Evolutionary conservation across 2,329 filamentous ascomycete species (phyloP).

Genomic region (Colletotrichum truncatum): DNA sequence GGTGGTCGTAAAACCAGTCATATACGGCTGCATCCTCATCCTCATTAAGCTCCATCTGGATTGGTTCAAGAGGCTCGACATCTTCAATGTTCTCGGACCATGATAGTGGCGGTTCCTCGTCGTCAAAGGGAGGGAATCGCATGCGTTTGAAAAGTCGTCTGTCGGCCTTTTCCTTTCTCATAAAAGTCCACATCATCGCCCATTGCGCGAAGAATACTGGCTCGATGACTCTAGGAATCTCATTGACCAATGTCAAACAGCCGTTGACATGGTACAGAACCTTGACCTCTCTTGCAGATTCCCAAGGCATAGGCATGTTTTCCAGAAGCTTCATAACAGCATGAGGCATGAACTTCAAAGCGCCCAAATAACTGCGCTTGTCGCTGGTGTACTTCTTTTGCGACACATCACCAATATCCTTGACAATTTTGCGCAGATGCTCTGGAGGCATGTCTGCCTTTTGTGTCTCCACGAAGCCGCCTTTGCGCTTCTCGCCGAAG

Average conservation of each 20-base stretch:
- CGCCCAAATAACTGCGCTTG: slow-evolving; percentile 96
- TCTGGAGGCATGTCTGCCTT: slow-evolving; percentile 99
- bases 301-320: slow-evolving; percentile 99
- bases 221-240: slow-evolving; percentile 95
- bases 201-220: slow-evolving; percentile 98
- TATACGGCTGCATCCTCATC: slow-evolving; percentile 89
- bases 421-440: slow-evolving; percentile 97
- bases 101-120: slow-evolving; percentile 95
- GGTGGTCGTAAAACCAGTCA: slow-evolving; percentile 98
- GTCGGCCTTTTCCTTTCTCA: slow-evolving; percentile 98
- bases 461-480: slow-evolving; percentile 95
- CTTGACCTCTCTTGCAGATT: slow-evolving; percentile 94
- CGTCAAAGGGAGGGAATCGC: slow-evolving; percentile 98
- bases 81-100: slow-evolving; percentile 99
- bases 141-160: slow-evolving; percentile 97
- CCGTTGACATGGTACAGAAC: slow-evolving; percentile 98
- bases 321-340: slow-evolving; percentile 96
- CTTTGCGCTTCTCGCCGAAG: slow-evolving; percentile 96
- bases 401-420: slow-evolving; percentile 98
- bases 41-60: slow-evolving; percentile 98
- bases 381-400: slow-evolving; percentile 99
- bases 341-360: slow-evolving; percentile 99
- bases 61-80: slow-evolving; percentile 95
- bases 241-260: slow-evolving; percentile 95
- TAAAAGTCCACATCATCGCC: slow-evolving; percentile 99